Evolutionary conservation across 2,329 filamentous ascomycete species (phyloP).

Genomic region (Aspergillus quadricinctus): DNA sequence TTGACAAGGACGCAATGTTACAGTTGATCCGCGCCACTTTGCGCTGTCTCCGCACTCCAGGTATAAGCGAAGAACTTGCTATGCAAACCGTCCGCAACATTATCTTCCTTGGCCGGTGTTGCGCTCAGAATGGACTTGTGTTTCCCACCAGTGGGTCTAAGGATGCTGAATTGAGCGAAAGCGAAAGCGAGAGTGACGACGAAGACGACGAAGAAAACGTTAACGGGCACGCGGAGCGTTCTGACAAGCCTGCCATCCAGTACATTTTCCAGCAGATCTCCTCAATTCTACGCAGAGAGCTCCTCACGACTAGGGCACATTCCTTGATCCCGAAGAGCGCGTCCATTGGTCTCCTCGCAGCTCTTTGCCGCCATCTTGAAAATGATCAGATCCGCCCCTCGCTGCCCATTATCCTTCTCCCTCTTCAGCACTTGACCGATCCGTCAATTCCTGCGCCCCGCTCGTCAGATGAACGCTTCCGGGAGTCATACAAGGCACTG

Average conservation of each 20-base stretch:
- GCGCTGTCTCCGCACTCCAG: conserved; percentile 57
- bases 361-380: conserved; percentile 61
- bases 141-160: conserved; percentile 39
- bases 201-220: conserved; percentile 39
- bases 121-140: conserved; percentile 53
- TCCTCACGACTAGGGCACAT: conserved; percentile 56
- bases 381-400: conserved; percentile 56
- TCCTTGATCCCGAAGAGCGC: conserved; percentile 70
- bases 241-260: conserved; percentile 53
- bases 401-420: conserved; percentile 60
- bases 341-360: conserved; percentile 68
- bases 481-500: conserved; percentile 64
- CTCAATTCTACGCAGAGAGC: conserved; percentile 72
- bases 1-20: conserved; percentile 62
- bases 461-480: conserved; percentile 67
- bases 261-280: conserved; percentile 78
- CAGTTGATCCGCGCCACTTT: conserved; percentile 55
- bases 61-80: conserved; percentile 69
- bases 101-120: conserved; percentile 70
- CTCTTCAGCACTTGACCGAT: conserved; percentile 81
- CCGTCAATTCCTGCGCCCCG: conserved; percentile 67
- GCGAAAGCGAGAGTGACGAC: conserved; percentile 42
- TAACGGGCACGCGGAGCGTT: conserved; percentile 18
- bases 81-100: conserved; percentile 75
- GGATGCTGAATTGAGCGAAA: conserved; percentile 35